phyloP scores from a whole-genome alignment of 192 early-diverging fungal species.

The Coemansia sp. region DNA sequence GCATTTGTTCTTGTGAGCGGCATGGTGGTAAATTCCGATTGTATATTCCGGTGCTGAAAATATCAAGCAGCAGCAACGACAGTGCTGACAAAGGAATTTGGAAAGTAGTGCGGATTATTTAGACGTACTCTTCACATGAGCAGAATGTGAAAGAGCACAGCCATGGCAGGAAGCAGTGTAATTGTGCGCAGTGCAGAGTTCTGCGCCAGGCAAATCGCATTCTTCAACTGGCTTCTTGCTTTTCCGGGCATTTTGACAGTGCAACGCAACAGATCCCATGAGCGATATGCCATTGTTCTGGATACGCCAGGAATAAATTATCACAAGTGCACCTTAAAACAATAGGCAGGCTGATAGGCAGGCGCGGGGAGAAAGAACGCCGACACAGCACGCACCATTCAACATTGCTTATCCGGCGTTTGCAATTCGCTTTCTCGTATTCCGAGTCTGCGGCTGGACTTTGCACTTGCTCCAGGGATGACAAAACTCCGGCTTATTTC shows the following conservation, averaged over 20 bases:
- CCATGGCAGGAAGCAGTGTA: neutral
- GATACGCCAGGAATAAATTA: neutral
- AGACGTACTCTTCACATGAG: slow-evolving; percentile 2
- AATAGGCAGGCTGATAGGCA: no score
- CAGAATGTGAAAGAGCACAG: neutral
- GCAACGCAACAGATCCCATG: neutral
- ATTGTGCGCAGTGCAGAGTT: neutral
- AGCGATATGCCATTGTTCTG: neutral
- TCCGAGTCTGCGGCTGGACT: neutral
- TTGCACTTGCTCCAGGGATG: neutral
- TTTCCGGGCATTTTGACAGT: slow-evolving; percentile 2
- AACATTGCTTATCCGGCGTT: neutral
- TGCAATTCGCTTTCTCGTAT: neutral
- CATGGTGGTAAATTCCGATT: slow-evolving; percentile 5
- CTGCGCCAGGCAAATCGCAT: slow-evolving; percentile 3
- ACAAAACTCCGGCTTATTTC: neutral
- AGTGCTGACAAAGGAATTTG: neutral
- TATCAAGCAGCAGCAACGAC: neutral
- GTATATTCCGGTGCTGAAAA: neutral
- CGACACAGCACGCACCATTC: no score
- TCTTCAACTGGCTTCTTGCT: slow-evolving; percentile 2
- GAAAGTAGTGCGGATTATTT: neutral
- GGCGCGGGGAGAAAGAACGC: no score
- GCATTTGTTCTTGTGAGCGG: neutral
- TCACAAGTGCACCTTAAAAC: neutral